Base-by-base conservation (phyloP, 805 yeast genomes). In the Kodamaea jinghongensis region DNA sequence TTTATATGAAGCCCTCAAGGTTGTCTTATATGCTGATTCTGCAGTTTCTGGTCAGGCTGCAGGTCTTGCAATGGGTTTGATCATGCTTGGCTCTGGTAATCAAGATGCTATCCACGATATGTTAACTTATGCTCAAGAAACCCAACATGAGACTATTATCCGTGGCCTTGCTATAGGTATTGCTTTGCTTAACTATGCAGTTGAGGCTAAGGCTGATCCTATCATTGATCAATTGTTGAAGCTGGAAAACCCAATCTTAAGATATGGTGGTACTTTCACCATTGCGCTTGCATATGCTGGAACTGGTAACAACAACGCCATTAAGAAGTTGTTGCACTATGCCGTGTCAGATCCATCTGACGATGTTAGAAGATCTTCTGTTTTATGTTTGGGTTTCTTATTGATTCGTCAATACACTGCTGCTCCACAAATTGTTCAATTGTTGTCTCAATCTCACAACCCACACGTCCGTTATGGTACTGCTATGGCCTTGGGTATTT, bases 391-490 rank as follows among this genome's bases (percentile, higher is more conserved):
- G 39, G 99, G 99, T 14, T 93, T 93, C 65, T 83, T 93, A 34
- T 73, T 93, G 50, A 74, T 91, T 44, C 86, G 96, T 57, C 95
- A 90, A 60, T 86, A 88, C 62, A 81, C 89, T 11, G 89, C 96
- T 0, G 91, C 93, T 14, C 99, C 99, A 42, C 84, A 95, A 50
- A 85, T 93, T 67, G 97, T 93, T 28, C 96, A 91, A 61, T 73
- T 93, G 42, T 74, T 93, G 51, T 79, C 96, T 0, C 96, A 89
- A 63, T 86, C 96, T 1, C 97, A 93, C 63, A 93, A 93, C 61
- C 96, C 99, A 10, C 97, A 93, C 59, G 98, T 93, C 27, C 86
- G 99, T 62, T 93, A 93, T 60, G 99, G 99, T 70, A 86, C 97
- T 23, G 96, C 98, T 2, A 72, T 93, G 79, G 99, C 99, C 0